Evolutionary conservation across 805 yeast species (phyloP), one percentile per base, ranked within the genome.

Genomic region (Komagataella phaffii): DNA sequence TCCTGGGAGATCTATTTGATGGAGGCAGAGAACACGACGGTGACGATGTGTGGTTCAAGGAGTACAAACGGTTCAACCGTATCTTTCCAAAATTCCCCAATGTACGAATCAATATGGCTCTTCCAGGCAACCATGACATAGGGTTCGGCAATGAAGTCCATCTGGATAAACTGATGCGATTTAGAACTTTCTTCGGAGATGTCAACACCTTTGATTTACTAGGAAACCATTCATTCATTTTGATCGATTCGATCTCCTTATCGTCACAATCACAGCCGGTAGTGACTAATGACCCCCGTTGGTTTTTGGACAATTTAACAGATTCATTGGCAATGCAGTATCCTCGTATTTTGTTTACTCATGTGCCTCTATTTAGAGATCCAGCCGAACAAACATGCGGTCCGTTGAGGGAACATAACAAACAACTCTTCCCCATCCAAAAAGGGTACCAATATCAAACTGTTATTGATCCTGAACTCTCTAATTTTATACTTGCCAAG

Each of bases 101-200:
- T 52, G 69, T 77, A 50, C 58, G 65, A 19, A 64, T 66, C 23
- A 61, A 63, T 50, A 58, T 67, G 40, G 65, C 72, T 2, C 61
- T 77, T 7, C 96, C 96, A 0, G 99, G 99, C 1, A 93, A 93
- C 62, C 99, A 93, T 64, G 99, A 93, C 63, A 88, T 95, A 56
- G 99, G 99, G 0, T 91, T 85, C 67, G 96, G 93, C 24, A 78
- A 81, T 53, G 79, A 81, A 0, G 79, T 93, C 14, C 71, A 79
- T 17, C 72, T 74, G 23, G 65, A 71, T 1, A 79, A 83, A 21
- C 66, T 77, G 47, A 66, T 77, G 43, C 68, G 98, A 57, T 93
- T 90, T 65, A 67, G 75, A 45, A 68, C 81, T 1, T 75, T 71
- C 61, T 91, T 88, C 64, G 99, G 98, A 1, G 79, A 79, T 45